These are phyloP conservation scores for Syzygium aqueum DNA, from an alignment of 345 rosid genomes.

Conservation along the genomic window DNA sequence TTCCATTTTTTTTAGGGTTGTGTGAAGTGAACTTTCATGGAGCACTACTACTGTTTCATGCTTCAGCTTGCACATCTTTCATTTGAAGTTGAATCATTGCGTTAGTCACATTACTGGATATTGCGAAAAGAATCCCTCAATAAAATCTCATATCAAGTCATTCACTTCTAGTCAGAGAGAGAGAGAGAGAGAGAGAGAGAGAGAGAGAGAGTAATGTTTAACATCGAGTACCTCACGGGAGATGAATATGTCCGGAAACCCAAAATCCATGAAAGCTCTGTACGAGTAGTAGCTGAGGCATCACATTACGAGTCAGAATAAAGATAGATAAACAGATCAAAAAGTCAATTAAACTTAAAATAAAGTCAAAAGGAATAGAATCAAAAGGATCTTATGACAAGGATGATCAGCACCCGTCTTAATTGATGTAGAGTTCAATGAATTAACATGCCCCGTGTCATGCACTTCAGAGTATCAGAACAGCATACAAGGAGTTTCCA, in stretches of 20 bases:
- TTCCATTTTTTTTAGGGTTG: neutral
- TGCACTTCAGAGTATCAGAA: neutral
- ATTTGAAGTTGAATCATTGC: neutral
- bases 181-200: too few relatives aligned
- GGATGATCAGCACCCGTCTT: neutral
- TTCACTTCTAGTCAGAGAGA: neutral
- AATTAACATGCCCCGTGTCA: neutral
- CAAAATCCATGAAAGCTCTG: constrained; percentile 72
- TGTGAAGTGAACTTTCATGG: neutral
- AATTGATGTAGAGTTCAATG: neutral
- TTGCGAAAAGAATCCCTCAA: neutral
- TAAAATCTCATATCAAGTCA: neutral
- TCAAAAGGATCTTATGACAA: neutral
- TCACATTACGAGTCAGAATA: constrained; percentile 8
- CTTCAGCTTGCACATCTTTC: neutral
- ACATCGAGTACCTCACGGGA: constrained; percentile 80
- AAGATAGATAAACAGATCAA: neutral
- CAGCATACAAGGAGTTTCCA: neutral
- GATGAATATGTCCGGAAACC: constrained; percentile 75
- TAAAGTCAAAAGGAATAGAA: neutral
- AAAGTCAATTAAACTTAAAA: neutral
- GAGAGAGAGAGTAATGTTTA: neutral
- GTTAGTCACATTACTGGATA: neutral
- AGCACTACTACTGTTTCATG: neutral
- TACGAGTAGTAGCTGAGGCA: constrained; percentile 79